These are phyloP conservation scores for Cadophora sp. DNA, from an alignment of 2,329 filamentous ascomycete genomes.

Conservation along the genomic window DNA sequence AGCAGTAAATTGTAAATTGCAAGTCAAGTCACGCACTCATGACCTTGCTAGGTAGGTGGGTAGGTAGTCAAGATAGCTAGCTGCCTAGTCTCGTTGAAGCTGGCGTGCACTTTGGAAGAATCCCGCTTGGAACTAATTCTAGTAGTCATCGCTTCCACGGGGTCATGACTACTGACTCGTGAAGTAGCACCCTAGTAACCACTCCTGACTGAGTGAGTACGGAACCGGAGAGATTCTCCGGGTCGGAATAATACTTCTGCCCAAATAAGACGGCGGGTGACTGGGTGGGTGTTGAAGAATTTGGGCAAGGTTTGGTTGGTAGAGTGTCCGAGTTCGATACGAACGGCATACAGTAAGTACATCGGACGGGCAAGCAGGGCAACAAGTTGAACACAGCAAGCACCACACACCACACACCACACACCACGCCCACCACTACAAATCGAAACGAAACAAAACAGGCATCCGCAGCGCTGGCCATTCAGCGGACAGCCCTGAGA, in stretches of 20 bases:
- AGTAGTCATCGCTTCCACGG: no score
- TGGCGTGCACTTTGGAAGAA: background rate
- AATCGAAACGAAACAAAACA: background rate
- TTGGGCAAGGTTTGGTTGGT: background rate
- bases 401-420: no score
- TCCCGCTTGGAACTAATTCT: no score
- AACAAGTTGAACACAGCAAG: background rate
- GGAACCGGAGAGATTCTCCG: background rate
- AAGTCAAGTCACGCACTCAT: background rate
- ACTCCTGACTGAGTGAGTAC: background rate
- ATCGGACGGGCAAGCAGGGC: constrained; percentile 7
- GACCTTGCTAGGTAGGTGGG: no score
- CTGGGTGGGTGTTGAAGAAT: background rate
- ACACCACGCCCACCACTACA: background rate
- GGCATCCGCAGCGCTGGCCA: constrained; percentile 4
- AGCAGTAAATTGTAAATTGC: background rate
- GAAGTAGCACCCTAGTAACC: background rate
- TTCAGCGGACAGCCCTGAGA: background rate
- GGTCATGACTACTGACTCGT: no score
- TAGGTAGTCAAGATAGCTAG: background rate
- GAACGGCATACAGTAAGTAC: background rate
- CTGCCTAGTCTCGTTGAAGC: background rate
- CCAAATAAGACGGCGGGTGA: background rate
- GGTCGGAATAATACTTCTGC: background rate
- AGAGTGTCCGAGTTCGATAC: no score